Evolutionary conservation across 2,329 filamentous ascomycete genomes (phyloP), one percentile per base, ranked within the genome.

Genomic region (Colletotrichum somersetense): DNA sequence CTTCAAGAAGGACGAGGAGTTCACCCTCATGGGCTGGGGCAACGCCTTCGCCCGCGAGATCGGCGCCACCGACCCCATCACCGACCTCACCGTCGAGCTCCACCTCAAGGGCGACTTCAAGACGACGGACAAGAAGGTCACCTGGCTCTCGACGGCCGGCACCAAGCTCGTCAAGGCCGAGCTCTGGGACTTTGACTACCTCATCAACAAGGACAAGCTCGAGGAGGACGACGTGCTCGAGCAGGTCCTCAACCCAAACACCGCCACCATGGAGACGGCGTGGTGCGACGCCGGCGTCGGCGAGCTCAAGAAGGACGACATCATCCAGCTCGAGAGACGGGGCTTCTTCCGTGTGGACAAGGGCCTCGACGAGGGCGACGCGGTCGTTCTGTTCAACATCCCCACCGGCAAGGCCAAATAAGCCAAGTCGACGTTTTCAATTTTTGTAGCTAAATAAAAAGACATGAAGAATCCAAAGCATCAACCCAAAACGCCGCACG

Each of bases 1-100:
- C 35, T 97, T 98, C 83, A 92, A 90, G 77, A 87, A 92, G 72
- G 91, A 92, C 79, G 96, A 98, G 85, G 95, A 98, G 82, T 93
- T 98, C 77, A 98, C 96, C 0, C 87, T 98, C 53, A 98, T 98
- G 96, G 93, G 93, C 81, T 98, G 96, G 96, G 96, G 96, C 77
- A 97, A 97, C 78, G 94, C 93, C 16, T 89, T 95, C 75, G 92
- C 96, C 33, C 89, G 91, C 67, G 89, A 91, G 72, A 89, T 94
- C 73, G 85, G 89, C 59, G 82, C 84, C 40, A 81, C 83, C 23
- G 86, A 86, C 64, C 85, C 89, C 59, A 91, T 97, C 77, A 92
- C 91, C 16, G 85, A 84, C 46, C 87, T 97, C 50, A 92, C 93
- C 70, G 86, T 96, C 66, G 94, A 97, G 83, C 89, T 98, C n/a